Conservation (phyloP, 2,329 filamentous ascomycete genomes). For the Diplodia intermedia region DNA sequence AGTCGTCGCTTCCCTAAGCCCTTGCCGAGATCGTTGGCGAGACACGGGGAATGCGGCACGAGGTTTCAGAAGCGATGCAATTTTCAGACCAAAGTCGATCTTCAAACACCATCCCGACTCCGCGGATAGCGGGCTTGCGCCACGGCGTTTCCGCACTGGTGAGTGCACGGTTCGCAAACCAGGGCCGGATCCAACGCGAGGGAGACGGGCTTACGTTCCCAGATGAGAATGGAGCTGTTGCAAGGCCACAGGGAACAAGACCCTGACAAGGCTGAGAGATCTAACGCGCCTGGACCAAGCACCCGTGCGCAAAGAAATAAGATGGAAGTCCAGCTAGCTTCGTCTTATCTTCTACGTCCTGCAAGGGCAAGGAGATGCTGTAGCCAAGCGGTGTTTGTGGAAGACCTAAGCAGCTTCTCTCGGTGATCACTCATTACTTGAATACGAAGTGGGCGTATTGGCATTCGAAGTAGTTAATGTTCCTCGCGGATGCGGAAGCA, state of each 20-base stretch:
- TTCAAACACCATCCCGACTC: background rate
- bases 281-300: background rate
- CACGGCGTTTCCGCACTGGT: background rate
- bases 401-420: background rate
- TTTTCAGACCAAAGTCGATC: background rate
- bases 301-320: background rate
- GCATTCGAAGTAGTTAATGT: background rate
- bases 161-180: background rate
- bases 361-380: background rate
- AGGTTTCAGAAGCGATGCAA: background rate
- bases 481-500: background rate
- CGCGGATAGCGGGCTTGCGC: background rate
- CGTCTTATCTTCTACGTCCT: background rate
- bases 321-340: background rate
- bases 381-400: background rate
- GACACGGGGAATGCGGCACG: conserved; percentile 1
- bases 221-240: background rate
- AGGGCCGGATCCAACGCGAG: background rate
- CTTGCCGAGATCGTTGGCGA: background rate
- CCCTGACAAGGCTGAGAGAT: background rate
- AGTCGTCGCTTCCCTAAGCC: background rate
- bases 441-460: background rate
- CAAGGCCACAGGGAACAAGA: background rate
- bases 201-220: background rate
- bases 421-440: background rate